Conservation (phyloP, 192 early-diverging fungal genomes). For the Umbelopsis vinacea region DNA sequence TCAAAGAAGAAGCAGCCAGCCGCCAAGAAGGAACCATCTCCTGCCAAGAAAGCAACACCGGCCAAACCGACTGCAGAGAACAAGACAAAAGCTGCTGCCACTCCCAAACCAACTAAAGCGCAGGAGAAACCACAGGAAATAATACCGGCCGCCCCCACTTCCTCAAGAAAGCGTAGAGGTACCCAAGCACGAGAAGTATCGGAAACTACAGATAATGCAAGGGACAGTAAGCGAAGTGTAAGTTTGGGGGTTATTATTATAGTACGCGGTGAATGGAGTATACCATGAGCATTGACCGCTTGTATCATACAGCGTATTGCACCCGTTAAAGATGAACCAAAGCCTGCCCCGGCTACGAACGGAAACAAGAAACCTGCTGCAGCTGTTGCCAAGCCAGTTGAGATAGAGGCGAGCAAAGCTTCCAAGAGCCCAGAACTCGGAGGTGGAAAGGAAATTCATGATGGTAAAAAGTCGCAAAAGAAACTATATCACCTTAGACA, state of each 20-base stretch:
- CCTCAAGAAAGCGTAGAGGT: slow-evolving; percentile 10
- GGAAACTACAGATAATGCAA: neutral
- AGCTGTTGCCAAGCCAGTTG: neutral
- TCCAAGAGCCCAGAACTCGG: slow-evolving; percentile 2
- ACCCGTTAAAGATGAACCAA: neutral
- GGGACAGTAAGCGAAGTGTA: slow-evolving; percentile 13
- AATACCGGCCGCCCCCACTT: neutral
- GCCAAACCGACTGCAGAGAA: neutral
- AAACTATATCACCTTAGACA: slow-evolving; percentile 37
- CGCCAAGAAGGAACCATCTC: slow-evolving; percentile 7
- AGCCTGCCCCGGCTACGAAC: neutral
- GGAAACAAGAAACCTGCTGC: neutral
- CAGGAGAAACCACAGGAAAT: neutral
- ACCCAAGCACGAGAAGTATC: neutral
- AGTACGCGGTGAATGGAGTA: neutral
- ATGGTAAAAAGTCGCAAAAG: slow-evolving; percentile 17
- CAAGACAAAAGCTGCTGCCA: neutral
- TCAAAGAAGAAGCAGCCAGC: slow-evolving; percentile 18
- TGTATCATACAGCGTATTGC: neutral
- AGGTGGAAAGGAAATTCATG: slow-evolving; percentile 2
- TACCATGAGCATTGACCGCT: neutral
- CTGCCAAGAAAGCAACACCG: slow-evolving; percentile 8
- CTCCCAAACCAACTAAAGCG: neutral
- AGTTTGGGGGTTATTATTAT: neutral
- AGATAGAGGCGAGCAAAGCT: neutral